These are phyloP conservation scores for Candida endomychidarum DNA, from an alignment of 805 yeast species.

Conservation along the genomic window DNA sequence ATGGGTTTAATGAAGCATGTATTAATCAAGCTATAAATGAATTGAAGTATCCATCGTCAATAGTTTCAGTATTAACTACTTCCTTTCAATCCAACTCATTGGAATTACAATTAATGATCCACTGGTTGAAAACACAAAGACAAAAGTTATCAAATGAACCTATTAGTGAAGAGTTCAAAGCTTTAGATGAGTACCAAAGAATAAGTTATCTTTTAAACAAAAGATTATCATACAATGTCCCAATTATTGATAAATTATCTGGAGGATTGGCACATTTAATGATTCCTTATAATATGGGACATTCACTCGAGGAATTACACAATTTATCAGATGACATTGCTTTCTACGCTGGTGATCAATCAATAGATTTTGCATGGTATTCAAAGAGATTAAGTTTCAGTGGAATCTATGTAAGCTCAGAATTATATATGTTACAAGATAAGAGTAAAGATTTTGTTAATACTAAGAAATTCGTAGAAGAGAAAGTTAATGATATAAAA, in stretches of 20 bases:
- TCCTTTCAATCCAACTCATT: constrained; percentile 44
- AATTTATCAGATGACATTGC: constrained; percentile 80
- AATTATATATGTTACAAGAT: constrained; percentile 80
- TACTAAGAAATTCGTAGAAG: constrained; percentile 65
- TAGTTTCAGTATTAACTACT: constrained; percentile 40
- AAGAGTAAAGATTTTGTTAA: constrained; percentile 50
- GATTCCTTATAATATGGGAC: constrained; percentile 58
- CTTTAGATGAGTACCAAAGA: constrained; percentile 42
- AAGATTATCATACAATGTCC: constrained; percentile 53
- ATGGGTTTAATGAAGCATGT: constrained; percentile 52
- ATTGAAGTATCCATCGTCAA: constrained; percentile 52
- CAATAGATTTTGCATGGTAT: constrained; percentile 90
- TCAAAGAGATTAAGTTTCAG: constrained; percentile 75
- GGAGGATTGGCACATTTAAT: constrained; percentile 61
- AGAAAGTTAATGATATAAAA: constrained; percentile 54
- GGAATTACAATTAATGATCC: constrained; percentile 56
- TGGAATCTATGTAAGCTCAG: constrained; percentile 70
- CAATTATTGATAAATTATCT: constrained; percentile 43
- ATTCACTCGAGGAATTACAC: constrained; percentile 67
- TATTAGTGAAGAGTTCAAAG: constrained; percentile 13
- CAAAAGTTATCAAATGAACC: constrained; percentile 32
- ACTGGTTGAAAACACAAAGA: constrained; percentile 47
- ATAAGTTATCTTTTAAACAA: constrained; percentile 45
- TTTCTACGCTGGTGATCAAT: constrained; percentile 72
- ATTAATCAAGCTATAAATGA: constrained; percentile 49